phyloP scores from a whole-genome alignment of 2,329 filamentous ascomycete genomes.

The Sphaerulina populicola region DNA sequence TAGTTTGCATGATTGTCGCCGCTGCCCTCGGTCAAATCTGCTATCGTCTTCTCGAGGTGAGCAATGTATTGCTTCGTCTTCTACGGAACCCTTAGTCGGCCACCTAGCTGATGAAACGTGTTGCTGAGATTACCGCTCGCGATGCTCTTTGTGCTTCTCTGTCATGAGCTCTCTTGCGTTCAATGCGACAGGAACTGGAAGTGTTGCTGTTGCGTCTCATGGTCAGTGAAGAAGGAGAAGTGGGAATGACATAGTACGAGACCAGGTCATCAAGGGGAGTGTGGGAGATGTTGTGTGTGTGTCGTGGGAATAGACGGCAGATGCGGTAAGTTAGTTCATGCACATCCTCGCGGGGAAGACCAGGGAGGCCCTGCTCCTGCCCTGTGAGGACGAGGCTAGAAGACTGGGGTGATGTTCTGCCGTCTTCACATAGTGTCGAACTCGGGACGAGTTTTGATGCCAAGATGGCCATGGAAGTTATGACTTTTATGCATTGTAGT shows the following conservation, averaged over 20 bases:
- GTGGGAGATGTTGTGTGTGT: neutral
- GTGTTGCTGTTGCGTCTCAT: slow-evolving; percentile 16
- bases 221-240: neutral
- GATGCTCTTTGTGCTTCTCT: slow-evolving; percentile 20
- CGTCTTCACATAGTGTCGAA: too few species aligned
- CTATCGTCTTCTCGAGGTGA: slow-evolving; percentile 22
- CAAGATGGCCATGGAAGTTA: too few species aligned
- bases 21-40: slow-evolving; percentile 18
- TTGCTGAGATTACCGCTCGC: slow-evolving; percentile 5
- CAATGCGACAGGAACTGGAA: slow-evolving; percentile 23
- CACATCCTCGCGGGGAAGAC: neutral
- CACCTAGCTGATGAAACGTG: too few species aligned
- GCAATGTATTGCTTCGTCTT: slow-evolving; percentile 22
- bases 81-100: too few species aligned
- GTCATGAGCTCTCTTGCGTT: slow-evolving; percentile 21
- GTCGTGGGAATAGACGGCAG: neutral
- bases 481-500: too few species aligned
- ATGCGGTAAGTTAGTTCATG: neutral
- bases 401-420: neutral
- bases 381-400: neutral
- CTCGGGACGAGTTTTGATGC: too few species aligned
- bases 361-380: neutral
- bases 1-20: slow-evolving; percentile 18
- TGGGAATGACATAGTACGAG: neutral
- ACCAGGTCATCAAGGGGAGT: neutral